Base-by-base conservation (phyloP, 257 asterid genomes). In the Nicotiana knightiana region DNA sequence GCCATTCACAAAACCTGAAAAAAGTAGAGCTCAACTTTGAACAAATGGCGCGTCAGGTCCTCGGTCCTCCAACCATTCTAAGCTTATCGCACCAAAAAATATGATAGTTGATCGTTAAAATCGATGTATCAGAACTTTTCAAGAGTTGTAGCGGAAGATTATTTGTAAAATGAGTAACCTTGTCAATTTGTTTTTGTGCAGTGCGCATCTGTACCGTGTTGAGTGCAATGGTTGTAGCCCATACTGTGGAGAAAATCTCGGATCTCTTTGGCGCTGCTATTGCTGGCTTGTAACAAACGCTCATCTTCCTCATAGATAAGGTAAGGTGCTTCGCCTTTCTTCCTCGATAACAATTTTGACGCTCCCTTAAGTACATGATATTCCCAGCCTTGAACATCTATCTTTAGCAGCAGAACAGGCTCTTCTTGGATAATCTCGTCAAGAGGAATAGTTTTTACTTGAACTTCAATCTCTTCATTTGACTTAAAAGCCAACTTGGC, bases 321-420 rank as follows among this genome's bases (percentile, higher is more conserved):
- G 92, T 96, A 94, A 3, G 98, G 98, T 7, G 99, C 98, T 86
- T 94, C 97, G 6, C 93, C 89, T 88, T 90, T 92, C 85, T 92
- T 90, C 82, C 98, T 91, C 0, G 98, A 96, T 59, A 96, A 83
- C 80, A 96, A 68, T 84, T 91, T 96, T 8, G 94, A 70, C 9
- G 98, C 98, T 8, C 99, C 99, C 83, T 90, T 96, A 2, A 96
- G 91, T 12, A 96, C 99, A 59, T 94, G 99, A 87, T 93, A 89
- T 90, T 96, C 99, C 99, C 99, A 96, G 13, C 99, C 99, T 85
- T 96, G 99, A 86, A 96, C 99, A 63, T 96, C 99, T 83, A 96
- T 96, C 84, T 96, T 96, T 83, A 96, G 86, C 80, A 94, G 81
- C 8, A 93, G 90, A 76, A 96, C 97, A 5, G 63, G 84, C 86